Percentiles rank a stretch among this genome's conserved stretches.
These are phyloP conservation scores for Calonectria crousiana DNA, from an alignment of 2,329 filamentous ascomycete genomes.

Conservation along the genomic window DNA sequence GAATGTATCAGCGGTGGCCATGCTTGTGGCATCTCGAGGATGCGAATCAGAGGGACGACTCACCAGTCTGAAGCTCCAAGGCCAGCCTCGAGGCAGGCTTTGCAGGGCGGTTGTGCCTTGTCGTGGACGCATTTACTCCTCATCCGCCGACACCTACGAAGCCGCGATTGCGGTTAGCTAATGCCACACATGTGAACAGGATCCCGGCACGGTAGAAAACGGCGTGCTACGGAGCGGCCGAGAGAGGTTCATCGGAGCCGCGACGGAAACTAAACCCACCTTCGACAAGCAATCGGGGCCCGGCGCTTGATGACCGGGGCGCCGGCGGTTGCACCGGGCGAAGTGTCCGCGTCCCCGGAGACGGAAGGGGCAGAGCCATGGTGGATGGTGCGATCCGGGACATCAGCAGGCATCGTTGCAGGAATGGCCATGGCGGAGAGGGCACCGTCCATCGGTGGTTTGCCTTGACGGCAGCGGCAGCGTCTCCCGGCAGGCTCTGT, in stretches of 20 bases:
- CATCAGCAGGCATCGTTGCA: slow-evolving; percentile 17
- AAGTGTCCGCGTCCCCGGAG: slow-evolving; percentile 15
- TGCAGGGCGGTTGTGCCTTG: slow-evolving; percentile 61
- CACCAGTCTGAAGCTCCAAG: slow-evolving; percentile 64
- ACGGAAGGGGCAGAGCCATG: slow-evolving; percentile 14
- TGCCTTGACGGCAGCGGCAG: slow-evolving; percentile 17
- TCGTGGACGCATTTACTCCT: slow-evolving; percentile 68
- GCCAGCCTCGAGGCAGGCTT: slow-evolving; percentile 64
- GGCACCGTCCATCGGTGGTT: slow-evolving; percentile 21
- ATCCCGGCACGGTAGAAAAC: background rate
- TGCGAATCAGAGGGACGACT: slow-evolving; percentile 30
- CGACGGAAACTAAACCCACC: slow-evolving; percentile 51
- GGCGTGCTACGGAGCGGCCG: background rate
- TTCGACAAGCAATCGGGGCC: slow-evolving; percentile 65
- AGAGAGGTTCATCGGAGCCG: background rate
- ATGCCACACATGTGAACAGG: background rate
- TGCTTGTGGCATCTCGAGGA: background rate
- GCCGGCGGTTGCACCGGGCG: slow-evolving; percentile 14
- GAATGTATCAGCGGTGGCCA: slow-evolving; percentile 14
- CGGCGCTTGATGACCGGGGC: slow-evolving; percentile 57
- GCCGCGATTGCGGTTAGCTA: slow-evolving; percentile 8
- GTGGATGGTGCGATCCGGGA: slow-evolving; percentile 13
- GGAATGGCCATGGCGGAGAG: slow-evolving; percentile 20
- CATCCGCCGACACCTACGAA: slow-evolving; percentile 64
- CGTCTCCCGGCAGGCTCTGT: slow-evolving; percentile 23